A percentile compares a stretch with the other conserved stretches of the same genome.
Evolutionary conservation across 2,329 filamentous ascomycete genomes (phyloP).

Genomic region (Cladosporium colombiae): DNA sequence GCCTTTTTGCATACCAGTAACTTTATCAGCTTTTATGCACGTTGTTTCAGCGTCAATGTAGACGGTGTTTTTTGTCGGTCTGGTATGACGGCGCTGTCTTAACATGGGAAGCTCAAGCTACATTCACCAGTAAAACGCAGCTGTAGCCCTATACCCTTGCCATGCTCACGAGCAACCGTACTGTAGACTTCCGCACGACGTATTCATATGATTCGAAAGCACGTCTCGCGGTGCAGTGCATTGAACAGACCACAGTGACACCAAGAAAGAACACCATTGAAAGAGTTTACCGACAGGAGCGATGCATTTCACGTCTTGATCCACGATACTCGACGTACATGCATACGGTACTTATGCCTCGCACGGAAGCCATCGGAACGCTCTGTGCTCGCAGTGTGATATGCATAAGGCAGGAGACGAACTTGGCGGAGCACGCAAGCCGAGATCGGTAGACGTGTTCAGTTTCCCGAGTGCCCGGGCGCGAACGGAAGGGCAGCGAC

Average conservation of each 20-base stretch:
- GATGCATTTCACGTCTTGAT: neutral
- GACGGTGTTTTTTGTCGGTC: neutral
- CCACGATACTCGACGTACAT: neutral
- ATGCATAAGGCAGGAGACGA: neutral
- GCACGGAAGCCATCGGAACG: neutral
- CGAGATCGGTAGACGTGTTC: slow-evolving; percentile 9
- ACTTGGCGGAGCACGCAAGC: neutral
- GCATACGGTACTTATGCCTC: neutral
- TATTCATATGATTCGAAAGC: too few relatives aligned
- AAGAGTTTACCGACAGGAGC: too few relatives aligned
- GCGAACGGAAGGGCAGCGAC: slow-evolving; percentile 4
- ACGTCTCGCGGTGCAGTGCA: too few relatives aligned
- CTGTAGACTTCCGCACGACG: too few relatives aligned
- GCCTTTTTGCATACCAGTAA: neutral
- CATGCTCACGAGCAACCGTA: too few relatives aligned
- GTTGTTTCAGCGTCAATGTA: neutral
- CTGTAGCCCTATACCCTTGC: too few relatives aligned
- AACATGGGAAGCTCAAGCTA: too few relatives aligned
- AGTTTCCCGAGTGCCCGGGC: neutral
- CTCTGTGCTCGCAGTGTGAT: neutral
- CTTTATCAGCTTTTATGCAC: neutral
- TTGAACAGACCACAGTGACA: too few relatives aligned
- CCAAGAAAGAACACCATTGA: too few relatives aligned
- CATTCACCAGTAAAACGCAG: too few relatives aligned
- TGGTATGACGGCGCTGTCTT: too few relatives aligned